Percentiles rank a stretch among this genome's conserved stretches.
These are phyloP conservation scores for Athelia sp. DNA, from an alignment of 1,284 basidiomycete genomes.

Conservation along the genomic window DNA sequence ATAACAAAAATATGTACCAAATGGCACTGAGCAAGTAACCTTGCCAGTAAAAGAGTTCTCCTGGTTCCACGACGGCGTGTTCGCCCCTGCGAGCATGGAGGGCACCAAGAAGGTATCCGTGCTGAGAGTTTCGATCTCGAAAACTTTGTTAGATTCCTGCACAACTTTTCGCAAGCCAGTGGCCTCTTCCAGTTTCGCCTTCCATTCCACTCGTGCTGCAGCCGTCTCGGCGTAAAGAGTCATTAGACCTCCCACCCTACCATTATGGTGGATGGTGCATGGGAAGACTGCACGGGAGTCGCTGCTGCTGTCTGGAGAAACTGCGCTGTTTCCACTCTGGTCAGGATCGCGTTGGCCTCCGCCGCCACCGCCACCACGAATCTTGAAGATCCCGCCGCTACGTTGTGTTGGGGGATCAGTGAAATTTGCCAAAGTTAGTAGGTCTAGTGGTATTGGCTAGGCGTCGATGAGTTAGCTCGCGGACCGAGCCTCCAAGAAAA, in stretches of 20 bases:
- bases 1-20: slow-evolving; percentile 52
- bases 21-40: slow-evolving; percentile 91
- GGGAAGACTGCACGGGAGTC: slow-evolving; percentile 78
- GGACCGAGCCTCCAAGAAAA: background rate
- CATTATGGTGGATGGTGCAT: slow-evolving; percentile 81
- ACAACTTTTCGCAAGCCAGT: slow-evolving; percentile 81
- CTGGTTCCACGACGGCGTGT: slow-evolving; percentile 58
- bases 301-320: slow-evolving; percentile 40
- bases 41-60: slow-evolving; percentile 78
- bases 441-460: slow-evolving; percentile 90
- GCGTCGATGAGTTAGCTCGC: slow-evolving; percentile 5
- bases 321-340: slow-evolving; percentile 16
- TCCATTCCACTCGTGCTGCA: slow-evolving; percentile 81
- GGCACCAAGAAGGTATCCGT: slow-evolving; percentile 81
- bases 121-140: slow-evolving; percentile 84
- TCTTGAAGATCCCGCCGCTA: slow-evolving; percentile 54
- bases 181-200: slow-evolving; percentile 84
- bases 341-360: slow-evolving; percentile 27
- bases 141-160: slow-evolving; percentile 89
- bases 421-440: slow-evolving; percentile 80
- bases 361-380: slow-evolving; percentile 34
- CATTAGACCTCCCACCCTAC: slow-evolving; percentile 76
- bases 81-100: slow-evolving; percentile 42
- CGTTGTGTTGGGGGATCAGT: slow-evolving; percentile 68
- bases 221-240: slow-evolving; percentile 83